Conservation (phyloP, 169 alveolate genomes). For the Babesia gibsoni region DNA sequence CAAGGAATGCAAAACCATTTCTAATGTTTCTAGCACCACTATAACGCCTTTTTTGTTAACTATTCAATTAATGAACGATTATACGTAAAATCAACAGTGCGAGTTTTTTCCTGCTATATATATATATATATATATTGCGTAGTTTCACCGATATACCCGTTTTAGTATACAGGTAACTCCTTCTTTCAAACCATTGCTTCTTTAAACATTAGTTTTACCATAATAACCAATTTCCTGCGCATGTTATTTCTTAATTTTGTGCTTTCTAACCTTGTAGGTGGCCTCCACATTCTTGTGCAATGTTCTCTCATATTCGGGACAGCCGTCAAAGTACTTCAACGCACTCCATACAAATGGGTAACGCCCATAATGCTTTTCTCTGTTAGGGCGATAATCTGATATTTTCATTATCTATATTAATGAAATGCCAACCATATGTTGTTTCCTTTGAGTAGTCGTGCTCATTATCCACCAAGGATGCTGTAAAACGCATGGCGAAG, state of each 20-base stretch:
- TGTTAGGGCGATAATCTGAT: conserved; percentile 66
- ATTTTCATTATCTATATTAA: background rate
- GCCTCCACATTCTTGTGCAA: conserved; percentile 70
- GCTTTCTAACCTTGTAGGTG: conserved; percentile 52
- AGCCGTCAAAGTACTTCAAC: conserved; percentile 70
- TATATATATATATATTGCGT: too few relatives aligned
- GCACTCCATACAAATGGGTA: conserved; percentile 73
- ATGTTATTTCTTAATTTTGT: too few relatives aligned
- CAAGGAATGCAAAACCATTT: too few relatives aligned
- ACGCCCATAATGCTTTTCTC: conserved; percentile 70
- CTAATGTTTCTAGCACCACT: too few relatives aligned
- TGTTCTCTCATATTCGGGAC: conserved; percentile 68
- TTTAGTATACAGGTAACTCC: too few relatives aligned
- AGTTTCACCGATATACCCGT: too few relatives aligned
- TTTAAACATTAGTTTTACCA: background rate
- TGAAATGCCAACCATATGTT: conserved; percentile 41
- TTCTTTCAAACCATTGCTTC: too few relatives aligned
- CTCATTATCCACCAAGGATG: conserved; percentile 73
- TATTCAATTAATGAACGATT: too few relatives aligned
- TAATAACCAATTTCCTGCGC: conserved; percentile 59
- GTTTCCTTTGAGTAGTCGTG: conserved; percentile 69
- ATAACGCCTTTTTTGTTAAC: too few relatives aligned
- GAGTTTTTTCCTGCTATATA: too few relatives aligned
- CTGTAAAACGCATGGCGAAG: conserved; percentile 68
- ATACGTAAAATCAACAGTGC: too few relatives aligned